Evolutionary conservation across 2,329 filamentous ascomycete species (phyloP), one percentile per base, ranked within the genome.

Genomic region (Tolypocladium tropicale): DNA sequence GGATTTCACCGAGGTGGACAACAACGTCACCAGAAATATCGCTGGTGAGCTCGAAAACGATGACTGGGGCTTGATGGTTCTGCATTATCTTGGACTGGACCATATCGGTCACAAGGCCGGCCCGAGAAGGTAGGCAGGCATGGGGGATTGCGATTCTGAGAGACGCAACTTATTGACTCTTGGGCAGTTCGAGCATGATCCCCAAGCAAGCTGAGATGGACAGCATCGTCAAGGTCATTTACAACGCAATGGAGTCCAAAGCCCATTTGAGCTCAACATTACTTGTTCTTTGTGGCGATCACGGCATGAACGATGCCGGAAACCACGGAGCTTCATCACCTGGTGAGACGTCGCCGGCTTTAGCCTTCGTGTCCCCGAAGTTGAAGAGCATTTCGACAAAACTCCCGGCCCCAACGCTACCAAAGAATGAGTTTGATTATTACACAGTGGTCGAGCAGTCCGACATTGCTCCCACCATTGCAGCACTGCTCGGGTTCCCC

Each of bases 221-320:
- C 65, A 78, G 72, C 1, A 86, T 97, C 59, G 85, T 96, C 41
- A 77, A 78, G 59, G 74, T 82, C 56, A 86, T 99, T 30, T 96
- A 90, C 66, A 75, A 78, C 14, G 87, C 89, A 7, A 88, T 99
- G 61, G 80, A 88, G 65, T 78, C 78, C 4, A 74, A 88, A 56
- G 68, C 79, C 1, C 87, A 96, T 69, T 82, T 96, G 1, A 68
- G 82, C 34, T 88, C 88, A 5, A 91, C 93, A 0, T 74, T 99
- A 2, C 80, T 99, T 50, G 85, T 99, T 3, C 74, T 99, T 7
- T 90, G 87, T 56, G 94, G 94, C 56, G 95, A 99, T 65, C 94
- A 99, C 68, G 94, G 94, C n/a, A 99, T 99, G 94, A 99, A 97
- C 63, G 93, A 97, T 64, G 94, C 90, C 23, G 94, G 94, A 2